Base-by-base conservation (phyloP, 2,329 filamentous ascomycete genomes). In the Parastagonospora avenae region DNA sequence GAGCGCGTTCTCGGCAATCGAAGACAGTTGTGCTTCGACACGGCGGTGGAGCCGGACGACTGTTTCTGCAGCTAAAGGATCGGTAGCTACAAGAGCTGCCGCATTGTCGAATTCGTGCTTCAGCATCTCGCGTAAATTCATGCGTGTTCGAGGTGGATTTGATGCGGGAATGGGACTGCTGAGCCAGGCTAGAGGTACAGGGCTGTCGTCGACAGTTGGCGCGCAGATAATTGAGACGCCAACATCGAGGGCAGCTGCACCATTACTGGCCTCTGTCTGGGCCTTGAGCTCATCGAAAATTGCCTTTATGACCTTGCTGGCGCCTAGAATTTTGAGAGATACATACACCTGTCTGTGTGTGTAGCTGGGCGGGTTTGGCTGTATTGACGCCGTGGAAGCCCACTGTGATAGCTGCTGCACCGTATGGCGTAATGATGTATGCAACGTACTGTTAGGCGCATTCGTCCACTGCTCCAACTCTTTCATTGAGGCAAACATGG, bases 301-400 rank as follows among this genome's bases (percentile, higher is more conserved):
- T 5, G 85, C 74, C 2, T 79, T 71, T 0, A 93, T 72, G 0
- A 90, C 74, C 4, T 80, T 77, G 50, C 79, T 82, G 0, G 87
- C 82, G 0, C 88, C 88, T 1, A 89, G 74, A 29, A 89, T 76
- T 48, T 82, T 81, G 31, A 84, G 71, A 0, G 82, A 84, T 0
- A 82, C 79, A 8, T 90, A 80, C 2, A 91, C 76, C 57, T 89
- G 86, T 4, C 87, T 84, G 66, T 92, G 88, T 0, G 87, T 90
- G 68, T 92, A 93, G 9, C 82, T 80, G 0, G 88, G 80, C 6
- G 82, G 82, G 2, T 79, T 77, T 46, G 80, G 78, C 54, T 76
- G 79, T 15, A 82, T 76, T 2, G 71, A 70, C n/a, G 76, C 75
- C 2, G 78, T 74, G 42, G 78, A 71, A 45, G 85, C 84, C 90